These are phyloP conservation scores for Dipteronia dyeriana DNA, from an alignment of 345 rosid species.

Conservation along the genomic window DNA sequence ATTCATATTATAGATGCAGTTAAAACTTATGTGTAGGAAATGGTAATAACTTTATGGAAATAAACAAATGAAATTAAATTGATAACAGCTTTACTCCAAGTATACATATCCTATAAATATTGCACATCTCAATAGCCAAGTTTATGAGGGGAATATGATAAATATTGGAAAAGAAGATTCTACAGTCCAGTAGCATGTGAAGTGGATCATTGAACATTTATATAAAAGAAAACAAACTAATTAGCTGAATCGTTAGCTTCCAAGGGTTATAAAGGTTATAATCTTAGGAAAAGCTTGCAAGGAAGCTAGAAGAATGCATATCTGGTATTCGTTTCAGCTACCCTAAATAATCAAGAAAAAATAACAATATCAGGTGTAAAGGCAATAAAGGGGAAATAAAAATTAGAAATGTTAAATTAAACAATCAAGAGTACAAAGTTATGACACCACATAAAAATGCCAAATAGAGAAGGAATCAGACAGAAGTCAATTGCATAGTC, in stretches of 20 bases:
- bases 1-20: background rate
- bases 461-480: conserved; percentile 49
- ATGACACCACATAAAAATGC: background rate
- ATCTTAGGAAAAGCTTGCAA: background rate
- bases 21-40: background rate
- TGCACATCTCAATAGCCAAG: background rate
- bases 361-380: background rate
- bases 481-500: conserved; percentile 25
- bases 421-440: background rate
- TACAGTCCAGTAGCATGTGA: background rate
- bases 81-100: background rate
- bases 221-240: background rate
- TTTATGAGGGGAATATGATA: background rate
- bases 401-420: background rate
- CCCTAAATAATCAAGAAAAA: background rate
- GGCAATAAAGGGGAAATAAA: background rate
- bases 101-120: background rate
- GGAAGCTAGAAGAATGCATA: background rate
- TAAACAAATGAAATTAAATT: background rate
- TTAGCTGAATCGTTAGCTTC: background rate
- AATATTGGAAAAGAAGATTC: background rate
- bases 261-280: background rate
- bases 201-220: background rate
- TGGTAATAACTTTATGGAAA: background rate
- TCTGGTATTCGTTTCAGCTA: background rate